These are phyloP conservation scores for Cenchrus purpureus DNA, from an alignment of 176 grass and related monocot species.

Conservation along the genomic window DNA sequence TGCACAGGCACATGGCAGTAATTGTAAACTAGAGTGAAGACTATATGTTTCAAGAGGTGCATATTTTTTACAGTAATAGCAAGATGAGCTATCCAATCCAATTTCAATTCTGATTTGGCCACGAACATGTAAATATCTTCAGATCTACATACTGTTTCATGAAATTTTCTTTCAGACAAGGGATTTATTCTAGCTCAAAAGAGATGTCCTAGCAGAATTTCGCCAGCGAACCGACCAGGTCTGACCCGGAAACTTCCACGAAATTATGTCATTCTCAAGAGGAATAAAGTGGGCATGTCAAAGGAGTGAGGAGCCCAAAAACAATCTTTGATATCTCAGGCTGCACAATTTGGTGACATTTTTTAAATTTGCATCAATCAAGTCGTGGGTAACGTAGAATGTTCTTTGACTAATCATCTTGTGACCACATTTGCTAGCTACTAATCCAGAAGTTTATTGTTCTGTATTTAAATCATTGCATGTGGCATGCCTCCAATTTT, in stretches of 20 bases:
- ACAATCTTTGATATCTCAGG: neutral
- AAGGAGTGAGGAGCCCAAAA: neutral
- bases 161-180: neutral
- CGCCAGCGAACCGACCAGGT: neutral
- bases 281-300: neutral
- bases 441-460: neutral
- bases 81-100: neutral
- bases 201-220: neutral
- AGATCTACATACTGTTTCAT: too few species aligned
- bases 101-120: too few species aligned
- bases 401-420: slow-evolving; percentile 3
- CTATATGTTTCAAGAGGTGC: neutral
- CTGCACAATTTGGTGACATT: neutral
- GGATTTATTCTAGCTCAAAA: neutral
- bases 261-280: neutral
- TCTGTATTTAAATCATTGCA: neutral
- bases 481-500: neutral
- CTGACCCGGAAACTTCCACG: neutral
- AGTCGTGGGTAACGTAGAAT: neutral
- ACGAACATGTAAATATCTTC: too few species aligned
- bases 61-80: neutral
- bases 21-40: too few species aligned
- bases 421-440: neutral
- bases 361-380: neutral
- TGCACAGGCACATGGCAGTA: neutral